Conservation (phyloP, 495 filamentous ascomycete genomes). For the Oleoguttula mirabilis region DNA sequence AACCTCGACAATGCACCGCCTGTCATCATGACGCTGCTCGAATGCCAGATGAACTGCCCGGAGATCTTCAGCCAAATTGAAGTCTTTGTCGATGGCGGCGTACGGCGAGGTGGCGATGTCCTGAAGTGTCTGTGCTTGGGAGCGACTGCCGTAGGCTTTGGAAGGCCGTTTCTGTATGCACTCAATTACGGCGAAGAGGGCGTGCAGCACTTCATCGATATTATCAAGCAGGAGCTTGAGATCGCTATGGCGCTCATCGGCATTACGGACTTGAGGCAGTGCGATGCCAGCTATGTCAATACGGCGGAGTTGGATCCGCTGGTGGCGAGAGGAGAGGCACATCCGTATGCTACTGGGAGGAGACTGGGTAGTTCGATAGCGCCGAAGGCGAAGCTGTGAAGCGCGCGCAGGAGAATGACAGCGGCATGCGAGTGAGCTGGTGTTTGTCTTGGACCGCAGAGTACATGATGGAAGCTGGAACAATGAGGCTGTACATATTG, state of each 20-base stretch:
- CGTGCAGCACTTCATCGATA: slow-evolving; percentile 17
- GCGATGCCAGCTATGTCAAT: slow-evolving; percentile 2
- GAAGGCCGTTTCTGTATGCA: slow-evolving; percentile 11
- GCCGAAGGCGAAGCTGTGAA: slow-evolving; percentile 2
- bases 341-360: slow-evolving; percentile 5
- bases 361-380: background rate
- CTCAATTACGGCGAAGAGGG: slow-evolving; percentile 16
- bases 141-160: slow-evolving; percentile 16
- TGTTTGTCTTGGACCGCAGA: too few species aligned
- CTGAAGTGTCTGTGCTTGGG: slow-evolving; percentile 12
- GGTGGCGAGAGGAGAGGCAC: background rate
- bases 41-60: slow-evolving; percentile 46
- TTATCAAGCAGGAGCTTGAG: slow-evolving; percentile 15
- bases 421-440: too few species aligned
- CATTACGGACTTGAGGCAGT: slow-evolving; percentile 7
- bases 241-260: slow-evolving; percentile 10
- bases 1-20: slow-evolving; percentile 32
- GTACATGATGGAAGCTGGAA: too few species aligned
- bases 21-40: slow-evolving; percentile 48
- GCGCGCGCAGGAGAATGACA: too few species aligned
- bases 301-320: slow-evolving; percentile 3
- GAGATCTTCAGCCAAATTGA: slow-evolving; percentile 48
- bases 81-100: slow-evolving; percentile 46
- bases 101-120: slow-evolving; percentile 15
- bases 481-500: too few species aligned